Base-by-base conservation (phyloP, 2,329 filamentous ascomycete genomes). In the Pseudophaeomoniella oleicola region DNA sequence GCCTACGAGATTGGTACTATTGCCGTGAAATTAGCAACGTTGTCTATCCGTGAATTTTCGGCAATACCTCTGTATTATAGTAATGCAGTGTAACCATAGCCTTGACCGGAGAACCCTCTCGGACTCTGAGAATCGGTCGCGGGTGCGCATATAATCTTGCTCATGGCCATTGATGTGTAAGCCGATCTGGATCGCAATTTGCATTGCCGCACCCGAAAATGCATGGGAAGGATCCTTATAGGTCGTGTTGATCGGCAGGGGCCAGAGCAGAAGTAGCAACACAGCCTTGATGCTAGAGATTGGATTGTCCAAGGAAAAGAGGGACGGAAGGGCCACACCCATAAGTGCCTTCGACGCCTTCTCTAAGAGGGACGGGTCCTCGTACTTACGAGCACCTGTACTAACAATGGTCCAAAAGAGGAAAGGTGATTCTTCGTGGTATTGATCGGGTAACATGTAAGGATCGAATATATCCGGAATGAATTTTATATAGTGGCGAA, bases 351-450 rank as follows among this genome's bases (percentile, higher is more conserved):
- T 27, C 6, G 22, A 27, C 6, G 22, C 22, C 22, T n/a, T 9
- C 12, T 35, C 33, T 16, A 18, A 35, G 10, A 15, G 16, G 15
- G 33, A 16, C 10, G 66, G 57, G 42, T 75, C 71, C 12, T 58
- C 51, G 42, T 70, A 77, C 31, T 72, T 67, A 29, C 75, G 66
- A 19, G 72, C 67, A 12, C 73, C 74, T 22, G 76, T 66, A 30
- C 70, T 67, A 32, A 78, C 62, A 34, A 79, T 71, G 19, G 72
- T 72, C 75, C 75, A 80, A 52, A 78, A 78, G 4, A 79, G 62
- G 3, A 80, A 56, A 14, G 69, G 71, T 34, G 70, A 74, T 19
- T 67, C 56, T 13, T 60, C 61, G 43, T 70, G 69, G 50, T 71
- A 75, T 31, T 70, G 63, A 22, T 75, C 67, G 2, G 72, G 66